phyloP scores from a whole-genome alignment of 257 asterid genomes.

The Fraxinus anomala region DNA sequence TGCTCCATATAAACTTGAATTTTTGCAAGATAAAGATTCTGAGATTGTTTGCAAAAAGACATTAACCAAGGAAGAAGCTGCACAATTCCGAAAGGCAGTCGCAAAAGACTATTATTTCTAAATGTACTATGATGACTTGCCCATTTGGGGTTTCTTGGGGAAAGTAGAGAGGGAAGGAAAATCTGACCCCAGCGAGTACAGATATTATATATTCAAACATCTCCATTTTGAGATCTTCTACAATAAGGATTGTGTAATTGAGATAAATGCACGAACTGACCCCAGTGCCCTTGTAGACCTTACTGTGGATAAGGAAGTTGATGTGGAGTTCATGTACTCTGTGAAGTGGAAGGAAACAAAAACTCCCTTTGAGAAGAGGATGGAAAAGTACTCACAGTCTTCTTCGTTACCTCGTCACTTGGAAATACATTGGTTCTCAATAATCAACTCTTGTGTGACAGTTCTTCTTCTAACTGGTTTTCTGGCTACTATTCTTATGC shows the following conservation, averaged over 20 bases:
- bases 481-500: conserved; percentile 60
- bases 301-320: conserved; percentile 50
- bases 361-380: conserved; percentile 57
- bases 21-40: conserved; percentile 48
- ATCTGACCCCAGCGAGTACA: conserved; percentile 49
- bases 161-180: conserved; percentile 52
- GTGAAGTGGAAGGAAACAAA: conserved; percentile 58
- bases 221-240: conserved; percentile 49
- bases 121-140: conserved; percentile 66
- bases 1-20: conserved; percentile 54
- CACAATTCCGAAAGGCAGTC: conserved; percentile 50
- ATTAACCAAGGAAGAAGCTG: conserved; percentile 46
- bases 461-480: conserved; percentile 61
- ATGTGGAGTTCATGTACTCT: conserved; percentile 52
- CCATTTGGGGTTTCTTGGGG: conserved; percentile 63
- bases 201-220: conserved; percentile 47
- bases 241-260: conserved; percentile 50
- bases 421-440: conserved; percentile 67
- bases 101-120: conserved; percentile 59
- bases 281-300: conserved; percentile 51
- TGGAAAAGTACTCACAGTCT: conserved; percentile 57
- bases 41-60: conserved; percentile 46
- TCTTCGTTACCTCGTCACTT: conserved; percentile 56
- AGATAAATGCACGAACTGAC: conserved; percentile 54
- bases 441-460: conserved; percentile 63